Evolutionary conservation across 768 basidiomycete genomes (phyloP).

Genomic region (Pholiota microspora): DNA sequence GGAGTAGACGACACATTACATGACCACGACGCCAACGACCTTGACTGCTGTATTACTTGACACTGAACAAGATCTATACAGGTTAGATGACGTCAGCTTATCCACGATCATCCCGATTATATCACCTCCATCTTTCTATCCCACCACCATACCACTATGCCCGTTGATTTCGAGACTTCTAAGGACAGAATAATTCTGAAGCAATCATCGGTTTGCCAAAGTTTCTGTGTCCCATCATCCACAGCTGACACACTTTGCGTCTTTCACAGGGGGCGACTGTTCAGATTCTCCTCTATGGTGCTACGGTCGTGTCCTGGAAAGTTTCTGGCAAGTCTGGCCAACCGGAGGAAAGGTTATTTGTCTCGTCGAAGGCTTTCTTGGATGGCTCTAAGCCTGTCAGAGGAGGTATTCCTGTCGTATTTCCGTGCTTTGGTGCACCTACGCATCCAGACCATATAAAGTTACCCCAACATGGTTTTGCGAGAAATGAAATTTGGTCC

Average conservation of each 20-base stretch:
- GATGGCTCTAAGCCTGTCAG: conserved; percentile 78
- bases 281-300: conserved; percentile 76
- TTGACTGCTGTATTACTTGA: too few relatives aligned
- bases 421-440: conserved; percentile 89
- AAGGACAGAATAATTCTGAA: conserved; percentile 45
- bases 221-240: neutral
- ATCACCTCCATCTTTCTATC: neutral
- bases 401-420: conserved; percentile 63
- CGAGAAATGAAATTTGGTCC: conserved; percentile 73
- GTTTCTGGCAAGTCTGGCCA: conserved; percentile 35
- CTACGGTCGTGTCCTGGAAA: conserved; percentile 88
- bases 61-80: too few relatives aligned
- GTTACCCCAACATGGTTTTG: conserved; percentile 90
- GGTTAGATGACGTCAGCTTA: neutral
- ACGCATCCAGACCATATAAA: conserved; percentile 66
- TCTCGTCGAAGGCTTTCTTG: conserved; percentile 74
- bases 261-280: conserved; percentile 56
- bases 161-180: conserved; percentile 57
- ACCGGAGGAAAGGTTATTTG: conserved; percentile 70
- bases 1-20: too few relatives aligned
- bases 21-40: too few relatives aligned
- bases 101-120: neutral
- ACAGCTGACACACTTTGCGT: neutral
- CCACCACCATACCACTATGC: neutral
- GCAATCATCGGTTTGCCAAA: conserved; percentile 56